These are phyloP conservation scores for Haplosporangium sp. DNA, from an alignment of 371 early-diverging fungal species.

Conservation along the genomic window DNA sequence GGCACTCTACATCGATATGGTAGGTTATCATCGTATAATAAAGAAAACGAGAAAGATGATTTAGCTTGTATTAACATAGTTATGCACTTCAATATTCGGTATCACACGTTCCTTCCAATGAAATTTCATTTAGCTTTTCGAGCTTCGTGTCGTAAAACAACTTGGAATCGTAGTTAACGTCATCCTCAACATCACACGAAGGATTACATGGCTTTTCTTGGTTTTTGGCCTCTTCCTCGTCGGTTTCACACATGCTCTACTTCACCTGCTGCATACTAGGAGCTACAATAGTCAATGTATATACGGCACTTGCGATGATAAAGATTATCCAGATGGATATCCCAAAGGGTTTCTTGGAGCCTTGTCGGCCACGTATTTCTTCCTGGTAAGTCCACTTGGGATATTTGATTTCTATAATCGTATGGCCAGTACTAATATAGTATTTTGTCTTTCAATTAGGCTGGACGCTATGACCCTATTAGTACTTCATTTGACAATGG, in stretches of 20 bases:
- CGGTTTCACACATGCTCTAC: slow-evolving; percentile 46
- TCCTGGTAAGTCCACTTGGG: slow-evolving; percentile 21
- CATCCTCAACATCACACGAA: slow-evolving; percentile 41
- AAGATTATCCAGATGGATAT: slow-evolving; percentile 7
- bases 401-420: not conserved
- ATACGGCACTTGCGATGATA: not conserved
- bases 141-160: slow-evolving; percentile 40
- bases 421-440: not conserved
- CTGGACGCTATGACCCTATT: slow-evolving; percentile 45
- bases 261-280: slow-evolving; percentile 41
- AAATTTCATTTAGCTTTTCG: slow-evolving; percentile 30
- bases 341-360: slow-evolving; percentile 10
- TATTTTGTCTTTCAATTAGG: slow-evolving; percentile 15
- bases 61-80: too few relatives aligned
- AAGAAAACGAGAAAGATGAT: too few relatives aligned
- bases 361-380: slow-evolving; percentile 33
- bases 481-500: not conserved
- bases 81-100: too few relatives aligned
- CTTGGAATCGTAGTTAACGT: slow-evolving; percentile 53
- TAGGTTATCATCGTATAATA: slow-evolving; percentile 1
- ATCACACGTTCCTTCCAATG: too few relatives aligned
- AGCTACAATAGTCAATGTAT: not conserved
- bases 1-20: slow-evolving; percentile 40
- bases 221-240: slow-evolving; percentile 40
- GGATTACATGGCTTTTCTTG: slow-evolving; percentile 41